A percentile compares a stretch with the other conserved stretches of the same genome.
Conservation (phyloP, 768 basidiomycete species). For the Hortiboletus flavorubellus region DNA sequence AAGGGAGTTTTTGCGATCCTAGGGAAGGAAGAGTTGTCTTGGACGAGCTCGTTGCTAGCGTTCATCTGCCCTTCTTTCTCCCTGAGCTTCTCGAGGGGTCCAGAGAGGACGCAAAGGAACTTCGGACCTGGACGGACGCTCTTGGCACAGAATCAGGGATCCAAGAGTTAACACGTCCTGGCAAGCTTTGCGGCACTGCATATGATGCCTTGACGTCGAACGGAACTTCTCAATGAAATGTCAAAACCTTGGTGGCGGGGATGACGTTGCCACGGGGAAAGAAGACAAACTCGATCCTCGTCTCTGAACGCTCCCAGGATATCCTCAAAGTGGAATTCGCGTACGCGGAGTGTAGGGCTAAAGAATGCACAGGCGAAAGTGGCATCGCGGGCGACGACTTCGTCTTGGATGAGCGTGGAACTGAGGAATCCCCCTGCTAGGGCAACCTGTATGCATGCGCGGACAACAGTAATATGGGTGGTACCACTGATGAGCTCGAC, state of each 20-base stretch:
- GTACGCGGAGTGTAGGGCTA: slow-evolving; percentile 96
- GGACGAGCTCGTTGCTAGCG: slow-evolving; percentile 89
- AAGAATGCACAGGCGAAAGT: slow-evolving; percentile 97
- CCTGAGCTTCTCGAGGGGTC: slow-evolving; percentile 67
- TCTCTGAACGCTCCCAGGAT: slow-evolving; percentile 71
- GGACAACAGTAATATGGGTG: slow-evolving; percentile 91
- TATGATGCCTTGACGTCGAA: slow-evolving; percentile 90
- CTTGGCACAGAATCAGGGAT: slow-evolving; percentile 81
- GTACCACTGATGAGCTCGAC: slow-evolving; percentile 93
- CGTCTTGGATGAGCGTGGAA: slow-evolving; percentile 96
- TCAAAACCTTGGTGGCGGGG: slow-evolving; percentile 93
- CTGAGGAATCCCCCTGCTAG: slow-evolving; percentile 83
- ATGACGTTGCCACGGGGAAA: slow-evolving; percentile 84
- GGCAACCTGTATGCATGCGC: slow-evolving; percentile 76
- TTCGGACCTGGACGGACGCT: slow-evolving; percentile 65
- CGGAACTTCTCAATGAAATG: slow-evolving; percentile 84
- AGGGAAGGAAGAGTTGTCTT: slow-evolving; percentile 57
- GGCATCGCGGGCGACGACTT: slow-evolving; percentile 92
- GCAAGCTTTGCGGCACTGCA: slow-evolving; percentile 66
- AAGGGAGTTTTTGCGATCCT: slow-evolving; percentile 98
- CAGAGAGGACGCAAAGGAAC: slow-evolving; percentile 57
- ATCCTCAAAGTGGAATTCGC: slow-evolving; percentile 89
- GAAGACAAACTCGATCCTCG: slow-evolving; percentile 86
- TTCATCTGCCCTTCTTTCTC: slow-evolving; percentile 90
- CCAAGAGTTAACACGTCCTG: slow-evolving; percentile 82